A percentile compares a stretch with the other conserved stretches of the same genome.
phyloP scores from a whole-genome alignment of 169 alveolate species.

The Plasmodium vivax region DNA sequence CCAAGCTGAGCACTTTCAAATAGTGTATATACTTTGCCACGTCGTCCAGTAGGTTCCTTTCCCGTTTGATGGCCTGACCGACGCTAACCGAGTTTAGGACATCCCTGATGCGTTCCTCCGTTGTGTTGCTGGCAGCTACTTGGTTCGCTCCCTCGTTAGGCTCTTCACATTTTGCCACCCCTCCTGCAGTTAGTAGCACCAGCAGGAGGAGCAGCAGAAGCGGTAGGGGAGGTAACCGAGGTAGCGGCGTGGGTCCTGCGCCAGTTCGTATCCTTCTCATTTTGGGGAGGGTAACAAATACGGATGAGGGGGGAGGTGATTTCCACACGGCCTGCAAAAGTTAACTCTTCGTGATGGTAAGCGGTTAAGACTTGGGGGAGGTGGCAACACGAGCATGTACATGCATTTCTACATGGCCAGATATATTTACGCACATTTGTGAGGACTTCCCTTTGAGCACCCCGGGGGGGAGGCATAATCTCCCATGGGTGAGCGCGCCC shows the following conservation, averaged over 20 bases:
- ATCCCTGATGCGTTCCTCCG: constrained; percentile 28
- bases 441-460: background rate
- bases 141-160: background rate
- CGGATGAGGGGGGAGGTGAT: background rate
- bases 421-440: background rate
- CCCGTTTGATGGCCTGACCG: background rate
- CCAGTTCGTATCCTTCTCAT: background rate
- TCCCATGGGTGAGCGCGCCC: background rate
- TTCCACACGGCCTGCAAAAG: background rate
- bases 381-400: background rate
- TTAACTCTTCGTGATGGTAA: background rate
- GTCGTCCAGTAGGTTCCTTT: constrained; percentile 20
- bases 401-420: constrained; percentile 1
- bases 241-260: background rate
- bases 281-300: background rate
- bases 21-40: constrained; percentile 25
- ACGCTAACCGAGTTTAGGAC: constrained; percentile 20
- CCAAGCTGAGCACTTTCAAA: constrained; percentile 10
- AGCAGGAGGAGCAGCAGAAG: background rate
- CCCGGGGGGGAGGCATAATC: background rate
- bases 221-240: background rate
- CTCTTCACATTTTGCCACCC: background rate
- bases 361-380: background rate
- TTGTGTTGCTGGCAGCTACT: background rate
- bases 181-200: background rate